Percentiles rank a stretch among this genome's conserved stretches.
Conservation (phyloP, 2,329 filamentous ascomycete species). For the Didymosphaeria variabile region DNA sequence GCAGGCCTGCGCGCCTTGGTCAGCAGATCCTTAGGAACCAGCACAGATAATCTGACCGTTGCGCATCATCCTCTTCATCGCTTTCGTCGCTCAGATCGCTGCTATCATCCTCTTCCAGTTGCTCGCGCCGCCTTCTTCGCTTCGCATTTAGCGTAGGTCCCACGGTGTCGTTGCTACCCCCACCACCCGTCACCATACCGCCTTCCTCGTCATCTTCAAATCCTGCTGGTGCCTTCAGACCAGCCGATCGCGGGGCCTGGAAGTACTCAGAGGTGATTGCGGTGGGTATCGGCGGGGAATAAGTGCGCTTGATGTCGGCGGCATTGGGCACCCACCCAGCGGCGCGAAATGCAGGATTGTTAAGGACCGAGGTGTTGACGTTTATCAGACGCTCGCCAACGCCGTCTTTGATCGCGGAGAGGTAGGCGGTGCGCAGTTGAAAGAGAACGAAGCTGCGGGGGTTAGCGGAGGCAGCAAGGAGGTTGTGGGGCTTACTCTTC, state of each 20-base stretch:
- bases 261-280: conserved; percentile 86
- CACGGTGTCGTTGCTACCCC: conserved; percentile 71
- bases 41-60: conserved; percentile 33
- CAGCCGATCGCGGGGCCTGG: conserved; percentile 70
- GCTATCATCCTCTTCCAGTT: conserved; percentile 85
- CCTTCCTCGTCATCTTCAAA: conserved; percentile 77
- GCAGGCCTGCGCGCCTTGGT: conserved; percentile 63
- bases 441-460: conserved; percentile 76
- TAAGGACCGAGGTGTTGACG: conserved; percentile 80
- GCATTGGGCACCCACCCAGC: conserved; percentile 81
- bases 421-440: conserved; percentile 81
- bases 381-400: conserved; percentile 86
- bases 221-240: conserved; percentile 61
- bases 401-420: conserved; percentile 81
- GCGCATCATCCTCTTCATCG: conserved; percentile 74
- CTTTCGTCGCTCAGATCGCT: conserved; percentile 86
- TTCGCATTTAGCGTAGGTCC: conserved; percentile 71
- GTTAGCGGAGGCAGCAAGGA: conserved; percentile 29
- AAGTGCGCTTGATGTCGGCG: conserved; percentile 80
- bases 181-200: conserved; percentile 73
- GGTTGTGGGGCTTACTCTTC: conserved; percentile 50
- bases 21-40: background rate
- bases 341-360: conserved; percentile 81
- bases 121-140: conserved; percentile 74
- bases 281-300: conserved; percentile 86